Percentiles rank a stretch among this genome's conserved stretches.
phyloP scores from a whole-genome alignment of 331 rosid genomes.

The Phaseolus coccineus region DNA sequence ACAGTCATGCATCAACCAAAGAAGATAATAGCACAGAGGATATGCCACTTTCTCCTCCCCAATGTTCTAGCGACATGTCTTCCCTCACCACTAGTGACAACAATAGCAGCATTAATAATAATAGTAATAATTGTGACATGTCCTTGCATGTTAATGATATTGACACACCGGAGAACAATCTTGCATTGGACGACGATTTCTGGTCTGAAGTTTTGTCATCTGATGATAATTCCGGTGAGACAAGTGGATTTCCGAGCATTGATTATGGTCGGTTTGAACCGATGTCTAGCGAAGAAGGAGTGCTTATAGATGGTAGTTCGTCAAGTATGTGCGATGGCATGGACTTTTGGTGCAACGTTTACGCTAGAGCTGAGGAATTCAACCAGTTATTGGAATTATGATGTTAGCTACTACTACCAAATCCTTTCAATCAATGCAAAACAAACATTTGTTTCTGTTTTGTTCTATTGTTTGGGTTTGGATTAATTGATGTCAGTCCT shows the following conservation, averaged over 20 bases:
- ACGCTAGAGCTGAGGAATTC: constrained; percentile 46
- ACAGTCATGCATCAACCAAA: not conserved
- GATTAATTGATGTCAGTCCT: not conserved
- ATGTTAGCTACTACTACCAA: not conserved
- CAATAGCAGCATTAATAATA: not conserved
- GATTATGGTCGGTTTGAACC: constrained; percentile 17
- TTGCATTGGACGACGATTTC: constrained; percentile 56
- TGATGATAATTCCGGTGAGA: constrained; percentile 46
- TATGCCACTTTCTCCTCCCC: constrained; percentile 53
- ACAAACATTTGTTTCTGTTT: not conserved
- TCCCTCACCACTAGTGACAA: constrained; percentile 37
- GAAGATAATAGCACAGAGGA: constrained; percentile 20
- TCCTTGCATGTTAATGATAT: not conserved
- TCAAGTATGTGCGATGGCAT: constrained; percentile 30
- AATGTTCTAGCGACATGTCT: constrained; percentile 60
- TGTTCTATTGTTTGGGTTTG: constrained; percentile 14
- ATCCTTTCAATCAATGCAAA: constrained; percentile 15
- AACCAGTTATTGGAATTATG: constrained; percentile 37
- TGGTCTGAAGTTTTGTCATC: constrained; percentile 57
- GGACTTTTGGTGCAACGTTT: constrained; percentile 56
- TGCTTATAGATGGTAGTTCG: not conserved
- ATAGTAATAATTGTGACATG: not conserved
- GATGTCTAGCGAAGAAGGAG: constrained; percentile 26
- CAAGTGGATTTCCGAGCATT: not conserved
- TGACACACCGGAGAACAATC: constrained; percentile 40